Conservation (phyloP, 305 asterid species). For the Striga hermonthica region DNA sequence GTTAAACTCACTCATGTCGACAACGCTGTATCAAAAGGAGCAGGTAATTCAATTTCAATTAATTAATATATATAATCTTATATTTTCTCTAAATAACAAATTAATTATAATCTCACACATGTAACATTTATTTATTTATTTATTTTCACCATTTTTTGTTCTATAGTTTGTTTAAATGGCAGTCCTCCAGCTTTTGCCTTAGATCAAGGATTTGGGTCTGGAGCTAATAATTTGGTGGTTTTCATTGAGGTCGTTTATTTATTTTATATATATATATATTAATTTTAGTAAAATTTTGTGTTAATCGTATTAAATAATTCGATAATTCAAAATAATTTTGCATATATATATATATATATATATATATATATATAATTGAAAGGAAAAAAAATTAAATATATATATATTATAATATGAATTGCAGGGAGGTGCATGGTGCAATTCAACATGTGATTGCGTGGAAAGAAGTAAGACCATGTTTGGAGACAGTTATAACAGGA, state of each 20-base stretch:
- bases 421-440: constrained; percentile 43
- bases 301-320: not conserved
- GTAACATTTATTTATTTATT: not conserved
- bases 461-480: not conserved
- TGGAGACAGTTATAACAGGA: constrained; percentile 22
- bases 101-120: no score
- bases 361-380: not conserved
- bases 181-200: constrained; percentile 34
- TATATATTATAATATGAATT: not conserved
- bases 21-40: constrained; percentile 27
- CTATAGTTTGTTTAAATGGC: constrained; percentile 39
- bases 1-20: constrained; percentile 22
- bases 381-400: not conserved
- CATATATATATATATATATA: not conserved
- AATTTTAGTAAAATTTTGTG: not conserved
- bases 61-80: not conserved
- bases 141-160: not conserved
- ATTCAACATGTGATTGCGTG: not conserved
- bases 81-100: no score
- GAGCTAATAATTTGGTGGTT: constrained; percentile 31
- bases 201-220: constrained; percentile 32
- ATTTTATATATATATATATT: not conserved
- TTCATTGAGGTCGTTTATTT: constrained; percentile 25
- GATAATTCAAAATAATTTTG: not conserved
- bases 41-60: constrained; percentile 16